Evolutionary conservation across 768 basidiomycete species (phyloP), one percentile per base, ranked within the genome.

Genomic region (Pleurotus tuoliensis): DNA sequence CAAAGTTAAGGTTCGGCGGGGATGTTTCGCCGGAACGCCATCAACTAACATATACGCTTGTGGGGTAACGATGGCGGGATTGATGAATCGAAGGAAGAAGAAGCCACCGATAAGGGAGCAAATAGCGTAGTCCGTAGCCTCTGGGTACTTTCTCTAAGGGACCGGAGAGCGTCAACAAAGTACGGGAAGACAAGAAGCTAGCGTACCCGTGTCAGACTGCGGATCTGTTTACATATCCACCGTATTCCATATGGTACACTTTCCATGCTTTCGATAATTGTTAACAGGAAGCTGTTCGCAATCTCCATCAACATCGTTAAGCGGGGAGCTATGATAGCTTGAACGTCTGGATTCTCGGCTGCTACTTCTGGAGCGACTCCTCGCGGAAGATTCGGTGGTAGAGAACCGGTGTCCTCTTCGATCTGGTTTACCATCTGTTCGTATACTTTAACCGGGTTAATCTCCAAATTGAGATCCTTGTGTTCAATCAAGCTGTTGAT

Each of bases 41-140:
- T 98, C 95, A 25, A 99, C 97, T 48, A 99, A 83, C 97, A 99
- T 99, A 71, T 98, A 99, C 27, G 97, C 97, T 69, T 99, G 97
- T 0, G 97, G 97, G 0, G 97, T 99, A 59, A 99, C 97, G 56
- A 99, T 93, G 2, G 97, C 97, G 2, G 97, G 97, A 65, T 99
- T 99, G 76, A 99, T 98, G 76, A 99, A 99, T 16, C 97, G 91
- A 59, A 99, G 86, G 82, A 99, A 99, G 83, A 99, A 99, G 77
- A 99, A 99, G 8, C 97, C 97, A 48, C 97, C 97, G 60, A 99
- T 99, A 52, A 99, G 83, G 5, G 95, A 98, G 69, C 96, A 98
- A 56, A 99, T 96, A 47, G 96, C 94, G 63, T 94, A 95, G 75
- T 98, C 97, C 25, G 92, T 96, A 27, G 96, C 97, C 56, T 99